A percentile compares a stretch with the other conserved stretches of the same genome.
Evolutionary conservation across 1,284 basidiomycete genomes (phyloP).

Genomic region (Moesziomyces parantarcticus): DNA sequence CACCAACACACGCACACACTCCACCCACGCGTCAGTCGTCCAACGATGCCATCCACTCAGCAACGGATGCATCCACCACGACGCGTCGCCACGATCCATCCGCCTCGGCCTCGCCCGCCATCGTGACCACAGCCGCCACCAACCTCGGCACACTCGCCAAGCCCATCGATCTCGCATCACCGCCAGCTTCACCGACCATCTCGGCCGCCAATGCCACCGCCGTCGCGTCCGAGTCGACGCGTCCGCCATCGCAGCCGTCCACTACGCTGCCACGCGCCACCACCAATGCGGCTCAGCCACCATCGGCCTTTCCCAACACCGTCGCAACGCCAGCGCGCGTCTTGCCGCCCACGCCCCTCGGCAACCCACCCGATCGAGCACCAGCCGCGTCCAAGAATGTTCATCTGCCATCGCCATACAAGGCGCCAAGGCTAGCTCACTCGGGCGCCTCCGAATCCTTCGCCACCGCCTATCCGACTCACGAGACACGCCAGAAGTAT

Average conservation of each 20-base stretch:
- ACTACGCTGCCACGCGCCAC: no score
- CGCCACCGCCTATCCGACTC: slow-evolving; percentile 46
- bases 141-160: slow-evolving; percentile 33
- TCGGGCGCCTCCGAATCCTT: slow-evolving; percentile 42
- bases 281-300: neutral
- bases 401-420: slow-evolving; percentile 38
- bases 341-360: slow-evolving; percentile 38
- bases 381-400: slow-evolving; percentile 13
- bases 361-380: slow-evolving; percentile 17
- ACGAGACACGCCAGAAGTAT: slow-evolving; percentile 52
- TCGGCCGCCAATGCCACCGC: slow-evolving; percentile 7
- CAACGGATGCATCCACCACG: slow-evolving; percentile 24
- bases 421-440: slow-evolving; percentile 27
- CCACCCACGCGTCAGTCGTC: slow-evolving; percentile 24
- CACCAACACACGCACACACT: slow-evolving; percentile 29
- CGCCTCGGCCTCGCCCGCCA: slow-evolving; percentile 26
- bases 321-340: slow-evolving; percentile 20
- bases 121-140: slow-evolving; percentile 12
- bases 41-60: slow-evolving; percentile 9
- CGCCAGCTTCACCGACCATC: slow-evolving; percentile 27
- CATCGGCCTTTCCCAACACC: neutral
- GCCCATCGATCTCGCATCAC: slow-evolving; percentile 48
- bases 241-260: slow-evolving; percentile 16
- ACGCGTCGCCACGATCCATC: slow-evolving; percentile 47
- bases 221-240: slow-evolving; percentile 33